Percentiles rank a stretch among this genome's conserved stretches.
Conservation (phyloP, 163 green algal species). For the Dunaliella salina region DNA sequence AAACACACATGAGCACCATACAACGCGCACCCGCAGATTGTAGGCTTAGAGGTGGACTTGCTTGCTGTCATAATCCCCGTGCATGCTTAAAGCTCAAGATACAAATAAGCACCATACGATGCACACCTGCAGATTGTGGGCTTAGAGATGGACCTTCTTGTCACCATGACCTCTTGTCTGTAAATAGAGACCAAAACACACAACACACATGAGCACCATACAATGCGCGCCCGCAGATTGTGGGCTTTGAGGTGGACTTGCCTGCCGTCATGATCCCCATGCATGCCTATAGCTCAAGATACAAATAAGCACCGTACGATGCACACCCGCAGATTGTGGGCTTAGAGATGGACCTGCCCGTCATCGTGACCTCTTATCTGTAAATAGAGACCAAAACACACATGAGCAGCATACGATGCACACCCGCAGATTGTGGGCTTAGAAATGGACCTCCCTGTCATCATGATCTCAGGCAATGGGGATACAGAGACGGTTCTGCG, state of each 20-base stretch:
- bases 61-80: neutral
- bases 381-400: neutral
- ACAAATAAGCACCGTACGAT: neutral
- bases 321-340: neutral
- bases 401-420: neutral
- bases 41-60: no score
- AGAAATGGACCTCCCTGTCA: slow-evolving; percentile 91
- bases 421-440: slow-evolving; percentile 86
- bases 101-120: neutral
- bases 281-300: neutral
- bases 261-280: slow-evolving; percentile 33
- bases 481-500: slow-evolving; percentile 86
- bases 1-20: neutral
- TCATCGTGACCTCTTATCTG: neutral
- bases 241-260: no score
- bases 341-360: neutral
- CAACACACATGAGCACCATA: neutral
- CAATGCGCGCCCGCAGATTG: neutral
- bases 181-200: no score
- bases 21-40: neutral
- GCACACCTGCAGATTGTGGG: no score
- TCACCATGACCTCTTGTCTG: no score
- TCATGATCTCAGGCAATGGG: slow-evolving; percentile 95
- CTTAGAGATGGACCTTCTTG: neutral
- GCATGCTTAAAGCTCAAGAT: neutral